Conservation (phyloP, 2,329 filamentous ascomycete genomes). For the Claviceps sorghi region DNA sequence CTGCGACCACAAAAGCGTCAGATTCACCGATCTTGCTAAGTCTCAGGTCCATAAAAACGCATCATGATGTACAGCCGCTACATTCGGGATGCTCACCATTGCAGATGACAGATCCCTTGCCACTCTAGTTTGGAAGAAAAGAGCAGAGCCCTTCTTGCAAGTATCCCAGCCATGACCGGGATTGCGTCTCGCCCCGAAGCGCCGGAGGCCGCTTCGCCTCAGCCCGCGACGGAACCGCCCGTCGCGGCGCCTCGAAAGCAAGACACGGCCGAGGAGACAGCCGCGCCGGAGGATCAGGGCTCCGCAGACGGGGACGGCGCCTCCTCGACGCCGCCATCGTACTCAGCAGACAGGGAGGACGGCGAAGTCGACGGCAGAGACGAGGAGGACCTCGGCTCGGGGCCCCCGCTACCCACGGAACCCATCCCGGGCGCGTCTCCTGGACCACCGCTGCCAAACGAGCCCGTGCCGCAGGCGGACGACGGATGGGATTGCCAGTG, state of each 20-base stretch:
- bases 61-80: constrained; percentile 18
- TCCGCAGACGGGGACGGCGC: background rate
- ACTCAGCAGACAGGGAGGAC: constrained; percentile 1
- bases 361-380: constrained; percentile 3
- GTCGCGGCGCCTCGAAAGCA: constrained; percentile 6
- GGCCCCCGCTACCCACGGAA: constrained; percentile 23
- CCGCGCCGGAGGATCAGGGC: background rate
- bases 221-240: constrained; percentile 7
- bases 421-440: constrained; percentile 6
- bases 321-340: background rate
- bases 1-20: background rate
- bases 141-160: constrained; percentile 1
- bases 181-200: background rate
- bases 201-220: constrained; percentile 2
- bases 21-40: constrained; percentile 13
- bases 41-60: constrained; percentile 24
- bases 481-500: constrained; percentile 72
- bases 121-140: constrained; percentile 4
- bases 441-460: constrained; percentile 27
- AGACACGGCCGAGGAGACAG: constrained; percentile 4
- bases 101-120: constrained; percentile 16
- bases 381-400: background rate
- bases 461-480: constrained; percentile 36
- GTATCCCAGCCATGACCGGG: constrained; percentile 3
- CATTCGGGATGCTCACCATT: constrained; percentile 24